A percentile compares a stretch with the other conserved stretches of the same genome.
Conservation (phyloP, 768 basidiomycete genomes). For the Lepiota venenata region DNA sequence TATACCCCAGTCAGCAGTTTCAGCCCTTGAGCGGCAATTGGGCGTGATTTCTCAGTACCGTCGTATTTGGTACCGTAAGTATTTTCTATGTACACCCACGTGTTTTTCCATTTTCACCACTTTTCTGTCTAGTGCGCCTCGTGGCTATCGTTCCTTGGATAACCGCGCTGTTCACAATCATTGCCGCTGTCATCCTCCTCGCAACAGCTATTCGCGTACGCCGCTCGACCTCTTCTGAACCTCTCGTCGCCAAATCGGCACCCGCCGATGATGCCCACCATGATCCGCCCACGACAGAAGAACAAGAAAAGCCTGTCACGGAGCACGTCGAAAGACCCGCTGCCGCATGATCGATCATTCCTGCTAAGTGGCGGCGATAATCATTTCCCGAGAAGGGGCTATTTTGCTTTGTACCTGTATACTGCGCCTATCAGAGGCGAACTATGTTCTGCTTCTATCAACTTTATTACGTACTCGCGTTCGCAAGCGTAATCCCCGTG, state of each 20-base stretch:
- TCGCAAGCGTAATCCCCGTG: too few species aligned
- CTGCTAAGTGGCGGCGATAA: too few species aligned
- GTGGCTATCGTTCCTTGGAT: conserved; percentile 11
- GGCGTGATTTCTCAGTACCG: not conserved
- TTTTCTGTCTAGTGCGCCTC: conserved; percentile 1
- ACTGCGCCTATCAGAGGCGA: too few species aligned
- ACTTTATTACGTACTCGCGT: too few species aligned
- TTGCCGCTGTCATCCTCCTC: conserved; percentile 1
- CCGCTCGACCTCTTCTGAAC: not conserved
- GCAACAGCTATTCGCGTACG: not conserved
- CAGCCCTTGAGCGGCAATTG: not conserved
- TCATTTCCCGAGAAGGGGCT: too few species aligned
- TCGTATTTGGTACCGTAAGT: conserved; percentile 4
- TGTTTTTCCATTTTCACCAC: not conserved
- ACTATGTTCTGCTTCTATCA: too few species aligned
- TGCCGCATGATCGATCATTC: not conserved
- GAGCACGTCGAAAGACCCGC: not conserved
- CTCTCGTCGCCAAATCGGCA: not conserved
- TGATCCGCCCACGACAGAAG: not conserved
- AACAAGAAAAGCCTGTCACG: not conserved
- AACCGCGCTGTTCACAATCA: conserved; percentile 1
- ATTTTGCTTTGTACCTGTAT: too few species aligned
- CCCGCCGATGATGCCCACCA: not conserved
- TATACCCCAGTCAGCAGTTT: conserved; percentile 21
- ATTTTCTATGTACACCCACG: not conserved